Evolutionary conservation across 2,329 filamentous ascomycete genomes (phyloP), one percentile per base, ranked within the genome.

Genomic region (Penicillium crustosum): DNA sequence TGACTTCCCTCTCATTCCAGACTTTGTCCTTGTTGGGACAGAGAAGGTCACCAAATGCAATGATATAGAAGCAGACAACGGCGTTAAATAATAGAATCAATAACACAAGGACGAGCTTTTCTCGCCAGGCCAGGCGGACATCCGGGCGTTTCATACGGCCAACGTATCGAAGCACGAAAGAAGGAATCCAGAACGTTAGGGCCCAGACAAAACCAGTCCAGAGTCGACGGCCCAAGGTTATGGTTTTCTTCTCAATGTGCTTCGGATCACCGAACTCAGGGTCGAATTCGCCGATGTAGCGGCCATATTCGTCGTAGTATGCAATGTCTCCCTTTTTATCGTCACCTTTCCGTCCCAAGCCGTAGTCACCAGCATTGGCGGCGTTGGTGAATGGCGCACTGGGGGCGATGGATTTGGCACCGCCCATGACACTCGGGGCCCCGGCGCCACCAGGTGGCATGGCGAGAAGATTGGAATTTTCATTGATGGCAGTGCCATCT

Each of bases 121-220:
- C 94, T 75, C 94, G 86, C 94, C 94, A 99, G 0, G 94, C 94
- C 86, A 97, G 90, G 27, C 94, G 90, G 9, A 99, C 91, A 77
- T 99, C 94, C 2, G 93, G 94, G 55, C 94, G 88, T 78, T 96
- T 95, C 94, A 99, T 99, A 23, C 93, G 90, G 33, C 94, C 94
- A 57, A 97, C 70, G 59, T 82, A 88, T n/a, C 84, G 84, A 17
- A 99, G 85, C 2, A 90, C 64, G 48, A 91, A 89, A 0, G 93
- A 97, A 0, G 94, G 94, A 64, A 97, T 94, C 89, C 90, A 97
- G 73, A 91, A 97, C 0, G 94, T 99, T 49, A 95, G 65, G 1
- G 85, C 83, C 92, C 93, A 97, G 3, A 94, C 90, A 41, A 94
- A 75, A 2, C 76, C 83, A 25, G 96, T 86, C 94, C 94, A 99